A percentile compares a stretch with the other conserved stretches of the same genome.
Conservation (phyloP, 129 eudicot genomes). For the Escallonia rubra region DNA sequence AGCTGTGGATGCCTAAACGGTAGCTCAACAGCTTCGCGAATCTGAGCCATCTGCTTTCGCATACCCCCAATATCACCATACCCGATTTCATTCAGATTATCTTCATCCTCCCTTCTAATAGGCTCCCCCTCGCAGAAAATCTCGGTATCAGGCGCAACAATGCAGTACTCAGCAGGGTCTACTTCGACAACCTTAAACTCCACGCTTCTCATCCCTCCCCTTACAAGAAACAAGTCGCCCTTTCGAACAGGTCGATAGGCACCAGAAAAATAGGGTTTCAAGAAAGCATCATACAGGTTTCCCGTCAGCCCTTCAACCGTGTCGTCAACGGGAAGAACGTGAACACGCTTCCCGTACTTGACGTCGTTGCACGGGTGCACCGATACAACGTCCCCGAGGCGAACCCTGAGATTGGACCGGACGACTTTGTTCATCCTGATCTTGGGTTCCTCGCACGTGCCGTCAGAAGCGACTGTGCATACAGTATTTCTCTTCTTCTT, state of each 20-base stretch:
- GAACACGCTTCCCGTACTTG: conserved; percentile 91
- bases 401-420: conserved; percentile 73
- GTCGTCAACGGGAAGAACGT: conserved; percentile 94
- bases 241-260: conserved; percentile 92
- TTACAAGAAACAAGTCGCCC: conserved; percentile 77
- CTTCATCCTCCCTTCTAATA: conserved; percentile 78
- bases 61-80: conserved; percentile 99
- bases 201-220: conserved; percentile 96
- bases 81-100: conserved; percentile 83
- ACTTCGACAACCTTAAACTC: conserved; percentile 90
- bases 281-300: conserved; percentile 78
- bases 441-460: conserved; percentile 85
- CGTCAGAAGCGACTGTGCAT: conserved; percentile 95
- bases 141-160: conserved; percentile 97
- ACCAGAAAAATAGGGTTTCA: conserved; percentile 86
- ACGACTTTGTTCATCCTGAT: conserved; percentile 94
- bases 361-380: conserved; percentile 95
- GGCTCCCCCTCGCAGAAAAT: conserved; percentile 99
- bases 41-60: conserved; percentile 98
- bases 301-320: conserved; percentile 91
- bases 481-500: conserved; percentile 89
- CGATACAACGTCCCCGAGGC: conserved; percentile 91
- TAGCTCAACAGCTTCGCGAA: conserved; percentile 87
- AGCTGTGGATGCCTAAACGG: conserved; percentile 93
- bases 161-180: conserved; percentile 90